Percentiles rank a stretch among this genome's conserved stretches.
Evolutionary conservation across 2,329 filamentous ascomycete genomes (phyloP).

Genomic region (Seiridium cupressi): DNA sequence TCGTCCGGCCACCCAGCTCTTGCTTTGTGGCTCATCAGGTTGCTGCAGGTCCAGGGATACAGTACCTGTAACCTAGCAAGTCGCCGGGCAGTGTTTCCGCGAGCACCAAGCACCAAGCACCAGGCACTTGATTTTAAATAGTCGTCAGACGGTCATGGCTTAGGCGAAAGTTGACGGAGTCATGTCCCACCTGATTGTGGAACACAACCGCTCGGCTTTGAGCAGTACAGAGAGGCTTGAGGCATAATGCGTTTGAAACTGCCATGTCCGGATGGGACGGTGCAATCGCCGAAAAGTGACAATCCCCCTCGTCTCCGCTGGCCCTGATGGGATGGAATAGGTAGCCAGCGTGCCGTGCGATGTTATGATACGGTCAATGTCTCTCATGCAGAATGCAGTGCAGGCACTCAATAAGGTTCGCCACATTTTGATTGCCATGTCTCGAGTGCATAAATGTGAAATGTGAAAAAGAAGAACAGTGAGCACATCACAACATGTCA

Average conservation of each 20-base stretch:
- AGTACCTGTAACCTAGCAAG: conserved; percentile 2
- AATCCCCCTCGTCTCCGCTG: neutral
- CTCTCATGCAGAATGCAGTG: too few species aligned
- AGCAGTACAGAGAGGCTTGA: conserved; percentile 5
- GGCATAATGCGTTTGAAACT: conserved; percentile 7
- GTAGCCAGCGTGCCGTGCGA: neutral
- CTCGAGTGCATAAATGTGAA: too few species aligned
- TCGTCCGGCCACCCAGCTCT: conserved; percentile 1
- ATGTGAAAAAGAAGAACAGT: too few species aligned
- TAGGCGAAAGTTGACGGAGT: conserved; percentile 2
- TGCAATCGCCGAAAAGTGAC: neutral
- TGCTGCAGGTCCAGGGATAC: conserved; percentile 8
- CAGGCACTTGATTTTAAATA: neutral
- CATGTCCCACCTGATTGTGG: conserved; percentile 7
- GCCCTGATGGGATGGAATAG: neutral
- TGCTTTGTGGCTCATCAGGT: conserved; percentile 6
- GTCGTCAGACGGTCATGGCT: conserved; percentile 1
- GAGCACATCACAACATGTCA: too few species aligned
- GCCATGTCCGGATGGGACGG: neutral
- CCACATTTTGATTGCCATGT: too few species aligned
- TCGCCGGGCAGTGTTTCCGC: conserved; percentile 9
- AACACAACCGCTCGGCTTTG: conserved; percentile 3
- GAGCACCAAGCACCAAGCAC: neutral
- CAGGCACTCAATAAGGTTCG: too few species aligned
- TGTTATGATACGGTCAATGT: neutral